These are phyloP conservation scores for Pythium aristosporum DNA, from an alignment of 352 stramenopile genomes.

Conservation along the genomic window DNA sequence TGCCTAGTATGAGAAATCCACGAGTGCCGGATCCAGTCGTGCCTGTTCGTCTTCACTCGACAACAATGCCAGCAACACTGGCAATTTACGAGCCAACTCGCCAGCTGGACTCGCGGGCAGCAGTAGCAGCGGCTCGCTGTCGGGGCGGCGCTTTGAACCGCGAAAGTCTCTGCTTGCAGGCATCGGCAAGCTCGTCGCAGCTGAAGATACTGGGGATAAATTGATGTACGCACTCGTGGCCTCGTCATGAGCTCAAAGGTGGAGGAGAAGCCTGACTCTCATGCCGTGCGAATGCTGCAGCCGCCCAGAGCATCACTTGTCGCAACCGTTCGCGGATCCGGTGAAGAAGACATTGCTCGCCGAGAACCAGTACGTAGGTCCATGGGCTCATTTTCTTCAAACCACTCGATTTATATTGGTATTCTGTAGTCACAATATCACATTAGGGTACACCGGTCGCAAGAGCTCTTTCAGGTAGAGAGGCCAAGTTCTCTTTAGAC, in stretches of 20 bases:
- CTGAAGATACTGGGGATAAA: slow-evolving; percentile 44
- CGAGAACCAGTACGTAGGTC: slow-evolving; percentile 66
- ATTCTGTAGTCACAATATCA: slow-evolving; percentile 32
- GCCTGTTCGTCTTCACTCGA: not conserved
- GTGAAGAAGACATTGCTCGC: slow-evolving; percentile 56
- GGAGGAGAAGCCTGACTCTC: not conserved
- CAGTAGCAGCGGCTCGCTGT: slow-evolving; percentile 34
- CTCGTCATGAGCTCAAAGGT: not conserved
- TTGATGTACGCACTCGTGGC: slow-evolving; percentile 31
- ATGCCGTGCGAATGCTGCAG: slow-evolving; percentile 18
- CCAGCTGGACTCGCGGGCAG: slow-evolving; percentile 23
- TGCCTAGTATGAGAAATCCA: slow-evolving; percentile 32
- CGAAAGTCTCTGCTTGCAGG: slow-evolving; percentile 69
- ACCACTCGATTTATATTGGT: slow-evolving; percentile 3
- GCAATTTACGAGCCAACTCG: slow-evolving; percentile 8
- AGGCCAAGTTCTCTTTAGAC: not conserved
- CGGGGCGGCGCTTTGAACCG: slow-evolving; percentile 44
- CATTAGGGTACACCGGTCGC: slow-evolving; percentile 50
- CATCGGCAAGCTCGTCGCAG: slow-evolving; percentile 71
- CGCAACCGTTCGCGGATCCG: slow-evolving; percentile 50
- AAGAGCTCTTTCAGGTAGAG: slow-evolving; percentile 27
- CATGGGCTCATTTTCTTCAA: not conserved
- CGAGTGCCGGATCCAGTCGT: not conserved
- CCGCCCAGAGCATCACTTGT: slow-evolving; percentile 46
- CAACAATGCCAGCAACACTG: slow-evolving; percentile 2